Percentiles rank a stretch among this genome's conserved stretches.
phyloP scores from a whole-genome alignment of 768 basidiomycete genomes.

The Strobilomyces echinocephalus region DNA sequence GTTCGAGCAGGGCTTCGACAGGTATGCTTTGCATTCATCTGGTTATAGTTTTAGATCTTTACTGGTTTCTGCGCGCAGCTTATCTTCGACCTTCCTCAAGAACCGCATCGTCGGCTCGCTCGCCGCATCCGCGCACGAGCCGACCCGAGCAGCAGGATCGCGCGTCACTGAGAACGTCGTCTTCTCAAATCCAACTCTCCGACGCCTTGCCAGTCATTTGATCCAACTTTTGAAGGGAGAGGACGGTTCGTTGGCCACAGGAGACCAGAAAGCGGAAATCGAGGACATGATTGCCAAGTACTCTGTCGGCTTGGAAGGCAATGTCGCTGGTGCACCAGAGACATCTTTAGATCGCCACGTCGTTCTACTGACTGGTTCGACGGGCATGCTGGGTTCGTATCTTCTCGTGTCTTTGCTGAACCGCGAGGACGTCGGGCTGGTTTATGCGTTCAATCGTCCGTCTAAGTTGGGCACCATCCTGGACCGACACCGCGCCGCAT shows the following conservation, averaged over 20 bases:
- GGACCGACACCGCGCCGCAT: conserved; percentile 18
- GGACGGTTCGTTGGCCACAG: neutral
- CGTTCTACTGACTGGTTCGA: conserved; percentile 31
- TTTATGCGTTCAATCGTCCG: conserved; percentile 30
- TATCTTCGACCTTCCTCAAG: no score
- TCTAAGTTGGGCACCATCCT: conserved; percentile 10
- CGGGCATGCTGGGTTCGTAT: conserved; percentile 34
- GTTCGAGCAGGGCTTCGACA: no score
- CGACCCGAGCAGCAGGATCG: no score
- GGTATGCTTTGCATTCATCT: no score
- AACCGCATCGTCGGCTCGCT: no score
- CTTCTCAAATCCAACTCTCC: no score
- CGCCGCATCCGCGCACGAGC: no score
- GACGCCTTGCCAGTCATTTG: no score
- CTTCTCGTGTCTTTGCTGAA: conserved; percentile 35
- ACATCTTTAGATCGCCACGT: conserved; percentile 14
- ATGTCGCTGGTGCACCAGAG: neutral
- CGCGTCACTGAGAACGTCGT: no score
- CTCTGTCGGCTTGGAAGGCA: neutral
- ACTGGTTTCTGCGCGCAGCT: no score
- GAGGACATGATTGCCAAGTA: conserved; percentile 35
- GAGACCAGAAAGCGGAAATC: conserved; percentile 17
- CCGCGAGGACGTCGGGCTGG: conserved; percentile 24
- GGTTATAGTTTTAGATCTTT: no score
- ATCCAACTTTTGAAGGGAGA: neutral